Conservation (phyloP, 768 basidiomycete species). For the Rubroboletus pulcherrimus region DNA sequence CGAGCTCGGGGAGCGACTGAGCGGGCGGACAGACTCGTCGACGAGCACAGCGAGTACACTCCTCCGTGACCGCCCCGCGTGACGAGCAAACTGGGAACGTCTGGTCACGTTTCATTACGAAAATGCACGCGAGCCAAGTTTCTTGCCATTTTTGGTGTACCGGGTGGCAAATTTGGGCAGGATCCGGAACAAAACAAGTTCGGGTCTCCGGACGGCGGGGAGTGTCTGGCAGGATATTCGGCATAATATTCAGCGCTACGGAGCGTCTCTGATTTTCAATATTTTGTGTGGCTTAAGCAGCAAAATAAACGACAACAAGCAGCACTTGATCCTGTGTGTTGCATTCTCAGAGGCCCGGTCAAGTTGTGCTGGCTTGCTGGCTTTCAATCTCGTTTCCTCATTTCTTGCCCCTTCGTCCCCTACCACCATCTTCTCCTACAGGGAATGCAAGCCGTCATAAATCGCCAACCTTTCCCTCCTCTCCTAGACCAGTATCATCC, state of each 20-base stretch:
- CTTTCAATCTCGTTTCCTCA: slow-evolving; percentile 31
- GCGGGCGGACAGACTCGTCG: slow-evolving; percentile 32
- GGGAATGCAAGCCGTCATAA: slow-evolving; percentile 69
- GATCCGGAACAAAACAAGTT: background rate
- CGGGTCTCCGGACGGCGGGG: background rate
- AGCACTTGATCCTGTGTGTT: slow-evolving; percentile 32
- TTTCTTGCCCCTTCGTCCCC: slow-evolving; percentile 11
- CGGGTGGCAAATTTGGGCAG: background rate
- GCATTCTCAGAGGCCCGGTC: slow-evolving; percentile 30
- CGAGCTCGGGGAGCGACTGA: slow-evolving; percentile 12
- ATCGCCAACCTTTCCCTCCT: slow-evolving; percentile 57
- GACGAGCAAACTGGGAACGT: slow-evolving; percentile 23
- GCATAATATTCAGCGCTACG: background rate
- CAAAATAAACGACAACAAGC: slow-evolving; percentile 30
- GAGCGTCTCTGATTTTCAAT: background rate
- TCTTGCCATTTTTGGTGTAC: slow-evolving; percentile 9
- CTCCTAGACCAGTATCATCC: slow-evolving; percentile 65
- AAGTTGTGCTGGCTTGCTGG: slow-evolving; percentile 34
- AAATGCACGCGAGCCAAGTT: slow-evolving; percentile 1
- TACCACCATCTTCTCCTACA: slow-evolving; percentile 52
- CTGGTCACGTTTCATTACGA: slow-evolving; percentile 27
- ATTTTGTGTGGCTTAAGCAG: background rate
- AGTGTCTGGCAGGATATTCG: background rate
- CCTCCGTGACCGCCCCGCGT: slow-evolving; percentile 31
- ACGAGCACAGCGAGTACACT: slow-evolving; percentile 35